Percentiles rank a stretch among this genome's conserved stretches.
Conservation (phyloP, 352 stramenopile species). For the Thalassiosira hispida region DNA sequence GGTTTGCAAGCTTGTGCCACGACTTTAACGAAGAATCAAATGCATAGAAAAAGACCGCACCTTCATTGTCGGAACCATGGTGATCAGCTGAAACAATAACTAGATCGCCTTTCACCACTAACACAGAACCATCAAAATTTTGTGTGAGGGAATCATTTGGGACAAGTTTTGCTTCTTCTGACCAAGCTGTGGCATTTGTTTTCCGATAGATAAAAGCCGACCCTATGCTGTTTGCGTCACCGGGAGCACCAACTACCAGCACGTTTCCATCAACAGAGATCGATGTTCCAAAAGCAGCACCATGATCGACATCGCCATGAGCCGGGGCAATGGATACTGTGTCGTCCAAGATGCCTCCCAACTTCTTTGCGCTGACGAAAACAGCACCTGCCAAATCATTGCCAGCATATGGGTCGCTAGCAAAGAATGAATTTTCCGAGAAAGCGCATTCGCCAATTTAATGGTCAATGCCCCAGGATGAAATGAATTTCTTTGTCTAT, state of each 20-base stretch:
- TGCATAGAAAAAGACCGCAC: conserved; percentile 8
- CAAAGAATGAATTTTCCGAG: too few relatives aligned
- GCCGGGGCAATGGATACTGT: too few relatives aligned
- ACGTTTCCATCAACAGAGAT: background rate
- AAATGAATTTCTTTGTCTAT: too few relatives aligned
- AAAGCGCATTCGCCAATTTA: too few relatives aligned
- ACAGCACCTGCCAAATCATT: too few relatives aligned
- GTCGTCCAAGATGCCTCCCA: too few relatives aligned
- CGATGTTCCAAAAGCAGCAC: background rate
- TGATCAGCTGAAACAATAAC: background rate
- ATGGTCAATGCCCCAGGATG: too few relatives aligned
- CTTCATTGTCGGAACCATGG: background rate
- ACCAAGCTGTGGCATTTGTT: background rate
- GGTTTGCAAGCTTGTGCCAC: background rate
- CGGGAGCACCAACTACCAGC: background rate
- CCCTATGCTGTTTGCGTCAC: background rate
- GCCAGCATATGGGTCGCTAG: too few relatives aligned
- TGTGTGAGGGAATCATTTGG: background rate
- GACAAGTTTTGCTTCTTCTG: background rate
- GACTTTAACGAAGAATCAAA: background rate
- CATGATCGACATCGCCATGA: too few relatives aligned
- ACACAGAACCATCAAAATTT: background rate
- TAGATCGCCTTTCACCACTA: background rate
- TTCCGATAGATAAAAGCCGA: background rate
- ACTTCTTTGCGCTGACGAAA: too few relatives aligned